Conservation (phyloP, 805 yeast species). For the Kazachstania bromeliacearum region DNA sequence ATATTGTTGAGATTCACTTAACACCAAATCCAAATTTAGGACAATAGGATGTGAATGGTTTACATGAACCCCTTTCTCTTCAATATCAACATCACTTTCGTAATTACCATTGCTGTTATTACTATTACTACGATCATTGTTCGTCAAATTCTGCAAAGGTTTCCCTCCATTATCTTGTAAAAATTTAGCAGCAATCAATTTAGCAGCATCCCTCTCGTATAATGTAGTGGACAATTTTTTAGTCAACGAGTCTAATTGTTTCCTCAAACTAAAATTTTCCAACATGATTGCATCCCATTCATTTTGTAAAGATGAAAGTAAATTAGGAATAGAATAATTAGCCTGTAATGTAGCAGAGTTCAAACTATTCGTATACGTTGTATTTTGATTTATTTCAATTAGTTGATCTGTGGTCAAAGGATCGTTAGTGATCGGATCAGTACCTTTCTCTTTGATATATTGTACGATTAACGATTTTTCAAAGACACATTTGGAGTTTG, state of each 20-base stretch:
- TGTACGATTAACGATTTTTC: constrained; percentile 52
- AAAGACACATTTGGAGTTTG: constrained; percentile 59
- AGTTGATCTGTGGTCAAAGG: constrained; percentile 51
- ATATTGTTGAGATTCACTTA: too few species aligned
- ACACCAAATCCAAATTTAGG: too few species aligned
- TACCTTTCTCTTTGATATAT: constrained; percentile 54
- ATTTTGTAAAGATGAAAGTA: constrained; percentile 66
- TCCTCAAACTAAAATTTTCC: constrained; percentile 68
- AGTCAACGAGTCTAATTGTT: constrained; percentile 55
- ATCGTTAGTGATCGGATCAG: constrained; percentile 69
- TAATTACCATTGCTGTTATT: too few species aligned
- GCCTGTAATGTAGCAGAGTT: constrained; percentile 39
- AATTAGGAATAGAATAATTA: constrained; percentile 51
- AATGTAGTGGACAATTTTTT: constrained; percentile 69
- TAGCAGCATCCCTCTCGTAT: constrained; percentile 85
- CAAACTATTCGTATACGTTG: constrained; percentile 12
- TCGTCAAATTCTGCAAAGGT: too few species aligned
- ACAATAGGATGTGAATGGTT: too few species aligned
- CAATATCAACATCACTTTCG: too few species aligned
- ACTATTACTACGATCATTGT: too few species aligned
- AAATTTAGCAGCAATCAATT: constrained; percentile 69
- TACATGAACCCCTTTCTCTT: too few species aligned
- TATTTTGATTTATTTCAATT: constrained; percentile 21
- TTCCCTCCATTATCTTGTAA: too few species aligned
- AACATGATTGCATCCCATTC: constrained; percentile 86